Evolutionary conservation across 1,139 yeast genomes (phyloP).

Genomic region (Lodderomyces beijingensis): DNA sequence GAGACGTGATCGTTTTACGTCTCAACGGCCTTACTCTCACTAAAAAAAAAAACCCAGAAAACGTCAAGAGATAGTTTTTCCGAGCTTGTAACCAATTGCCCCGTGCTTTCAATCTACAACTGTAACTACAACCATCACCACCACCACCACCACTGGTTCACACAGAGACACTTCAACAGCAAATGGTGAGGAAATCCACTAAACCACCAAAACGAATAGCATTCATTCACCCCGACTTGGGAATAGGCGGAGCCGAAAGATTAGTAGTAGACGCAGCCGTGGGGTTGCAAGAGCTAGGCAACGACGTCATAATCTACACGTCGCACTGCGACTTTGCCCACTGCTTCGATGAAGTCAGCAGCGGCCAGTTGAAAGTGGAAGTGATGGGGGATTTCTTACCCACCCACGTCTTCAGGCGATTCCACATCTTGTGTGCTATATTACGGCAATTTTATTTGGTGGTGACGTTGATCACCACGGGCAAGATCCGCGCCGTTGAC

Average conservation of each 20-base stretch:
- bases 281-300: conserved; percentile 70
- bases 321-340: conserved; percentile 85
- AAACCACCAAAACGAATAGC: conserved; percentile 44
- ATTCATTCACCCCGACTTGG: conserved; percentile 92
- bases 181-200: too few species aligned
- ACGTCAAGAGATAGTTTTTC: too few species aligned
- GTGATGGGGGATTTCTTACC: conserved; percentile 87
- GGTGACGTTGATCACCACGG: conserved; percentile 43
- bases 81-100: too few species aligned
- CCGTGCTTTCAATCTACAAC: too few species aligned
- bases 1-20: too few species aligned
- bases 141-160: too few species aligned
- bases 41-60: too few species aligned
- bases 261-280: conserved; percentile 92
- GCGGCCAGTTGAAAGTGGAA: conserved; percentile 50
- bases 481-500: conserved; percentile 53
- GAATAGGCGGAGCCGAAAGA: conserved; percentile 96
- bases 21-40: too few species aligned
- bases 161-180: too few species aligned
- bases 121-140: too few species aligned
- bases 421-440: conserved; percentile 80
- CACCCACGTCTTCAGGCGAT: conserved; percentile 56
- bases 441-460: conserved; percentile 73
- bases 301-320: conserved; percentile 68
- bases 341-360: conserved; percentile 84